Base-by-base conservation (phyloP, 345 rosid species). In the Dipteronia dyeriana region DNA sequence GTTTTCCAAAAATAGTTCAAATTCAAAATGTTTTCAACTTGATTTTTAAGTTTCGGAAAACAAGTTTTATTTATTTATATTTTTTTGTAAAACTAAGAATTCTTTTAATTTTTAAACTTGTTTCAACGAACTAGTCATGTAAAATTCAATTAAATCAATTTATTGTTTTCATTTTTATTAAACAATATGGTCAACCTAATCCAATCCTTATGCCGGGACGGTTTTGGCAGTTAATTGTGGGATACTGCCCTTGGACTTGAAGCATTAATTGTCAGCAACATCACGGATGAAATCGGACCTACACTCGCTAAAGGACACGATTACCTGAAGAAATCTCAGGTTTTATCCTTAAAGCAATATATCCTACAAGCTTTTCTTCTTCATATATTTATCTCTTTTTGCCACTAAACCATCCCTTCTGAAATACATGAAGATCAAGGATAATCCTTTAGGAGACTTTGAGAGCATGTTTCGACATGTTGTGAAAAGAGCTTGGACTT, bases 141-240 rank as follows among this genome's bases (percentile, higher is more conserved):
- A 3, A 31, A 31, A 31, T 31, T 5, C 34, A 31, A 31, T 31
- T 31, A 31, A 31, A 31, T 31, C 34, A 31, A 31, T 31, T 31
- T 31, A 31, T 31, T 31, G 34, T 31, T 29, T 29, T 49, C 17
- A 51, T 51, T 51, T 51, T 16, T 51, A 9, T 11, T 9, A 10
- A 11, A 9, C 56, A 51, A 10, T 51, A 54, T 17, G 19, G 5
- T 16, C 22, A 19, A 51, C 22, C 2, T 16, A 54, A 54, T 54
- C 56, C 19, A 54, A 54, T 60, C 29, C 16, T 57, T 16, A 34
- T 75, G 81, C 76, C 87, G 90, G 86, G n/a, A n/a, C n/a, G n/a
- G 86, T 20, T 87, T 87, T 79, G 94, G 94, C 6, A 85, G 96
- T 78, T 94, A 91, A 68, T 23, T 66, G 11, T 91, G 96, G 96